Conservation (phyloP, 192 early-diverging fungal species). For the Mortierella hygrophila region DNA sequence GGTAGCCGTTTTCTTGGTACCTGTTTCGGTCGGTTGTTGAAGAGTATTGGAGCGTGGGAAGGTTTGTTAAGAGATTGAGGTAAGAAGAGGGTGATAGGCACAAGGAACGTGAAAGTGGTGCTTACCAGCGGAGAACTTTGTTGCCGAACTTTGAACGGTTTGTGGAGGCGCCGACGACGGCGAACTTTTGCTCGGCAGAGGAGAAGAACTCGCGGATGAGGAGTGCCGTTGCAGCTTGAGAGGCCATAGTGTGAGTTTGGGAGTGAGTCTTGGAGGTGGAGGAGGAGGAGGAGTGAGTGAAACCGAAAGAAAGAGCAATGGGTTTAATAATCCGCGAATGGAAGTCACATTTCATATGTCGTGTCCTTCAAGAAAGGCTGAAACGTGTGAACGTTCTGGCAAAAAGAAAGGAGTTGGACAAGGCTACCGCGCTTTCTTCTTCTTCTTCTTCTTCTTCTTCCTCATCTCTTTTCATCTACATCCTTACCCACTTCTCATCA, state of each 20-base stretch:
- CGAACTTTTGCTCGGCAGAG: slow-evolving; percentile 65
- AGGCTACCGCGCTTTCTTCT: neutral
- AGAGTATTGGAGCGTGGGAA: neutral
- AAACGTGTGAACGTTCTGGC: neutral
- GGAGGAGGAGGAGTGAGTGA: neutral
- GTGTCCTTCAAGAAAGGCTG: neutral
- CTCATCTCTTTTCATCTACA: neutral
- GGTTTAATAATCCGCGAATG: neutral
- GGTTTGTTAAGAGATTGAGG: neutral
- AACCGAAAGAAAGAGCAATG: neutral
- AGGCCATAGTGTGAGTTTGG: neutral
- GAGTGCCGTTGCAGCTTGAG: slow-evolving; percentile 14
- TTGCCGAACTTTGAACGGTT: slow-evolving; percentile 87
- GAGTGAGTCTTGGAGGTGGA: neutral
- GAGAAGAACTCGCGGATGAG: slow-evolving; percentile 65
- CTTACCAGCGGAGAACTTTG: slow-evolving; percentile 85
- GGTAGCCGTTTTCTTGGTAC: slow-evolving; percentile 48
- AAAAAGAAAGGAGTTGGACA: neutral
- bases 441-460: neutral
- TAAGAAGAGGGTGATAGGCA: neutral
- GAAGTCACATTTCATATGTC: neutral
- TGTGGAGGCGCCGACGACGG: slow-evolving; percentile 83
- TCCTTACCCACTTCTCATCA: neutral
- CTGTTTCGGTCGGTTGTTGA: slow-evolving; percentile 3
- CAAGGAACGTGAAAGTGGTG: neutral